These are phyloP conservation scores for Incumbomyces delicatus DNA, from an alignment of 2,329 filamentous ascomycete genomes.

Conservation along the genomic window DNA sequence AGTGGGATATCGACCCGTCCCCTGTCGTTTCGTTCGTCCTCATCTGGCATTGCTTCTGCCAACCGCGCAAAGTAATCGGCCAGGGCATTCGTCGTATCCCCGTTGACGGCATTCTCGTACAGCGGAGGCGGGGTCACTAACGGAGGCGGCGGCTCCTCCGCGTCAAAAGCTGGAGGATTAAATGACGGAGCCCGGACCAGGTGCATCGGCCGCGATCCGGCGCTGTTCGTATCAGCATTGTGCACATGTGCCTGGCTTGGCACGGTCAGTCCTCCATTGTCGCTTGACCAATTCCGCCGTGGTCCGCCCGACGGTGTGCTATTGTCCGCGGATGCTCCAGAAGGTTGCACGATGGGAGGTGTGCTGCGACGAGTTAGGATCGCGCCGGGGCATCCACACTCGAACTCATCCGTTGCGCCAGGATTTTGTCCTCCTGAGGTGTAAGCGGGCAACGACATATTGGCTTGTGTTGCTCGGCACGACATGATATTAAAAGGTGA, in stretches of 20 bases:
- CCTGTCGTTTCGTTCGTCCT: slow-evolving; percentile 38
- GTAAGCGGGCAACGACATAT: slow-evolving; percentile 77
- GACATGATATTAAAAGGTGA: slow-evolving; percentile 89
- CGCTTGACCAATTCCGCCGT: slow-evolving; percentile 30
- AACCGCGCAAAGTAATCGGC: slow-evolving; percentile 82
- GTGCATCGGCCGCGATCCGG: slow-evolving; percentile 64
- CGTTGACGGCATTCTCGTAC: slow-evolving; percentile 70
- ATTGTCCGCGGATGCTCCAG: slow-evolving; percentile 5
- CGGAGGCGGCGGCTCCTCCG: slow-evolving; percentile 64
- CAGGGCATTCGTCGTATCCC: slow-evolving; percentile 55
- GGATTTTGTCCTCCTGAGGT: slow-evolving; percentile 45
- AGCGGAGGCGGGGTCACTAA: slow-evolving; percentile 72
- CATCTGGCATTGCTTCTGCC: slow-evolving; percentile 58
- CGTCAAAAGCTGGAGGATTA: slow-evolving; percentile 78
- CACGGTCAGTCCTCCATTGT: slow-evolving; percentile 32
- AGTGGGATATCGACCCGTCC: slow-evolving; percentile 47
- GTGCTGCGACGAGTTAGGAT: slow-evolving; percentile 32
- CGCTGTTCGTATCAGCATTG: slow-evolving; percentile 33
- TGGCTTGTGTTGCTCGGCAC: slow-evolving; percentile 84
- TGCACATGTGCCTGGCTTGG: slow-evolving; percentile 42
- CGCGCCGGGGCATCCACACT: slow-evolving; percentile 59
- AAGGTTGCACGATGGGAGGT: slow-evolving; percentile 19
- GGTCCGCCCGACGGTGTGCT: slow-evolving; percentile 20
- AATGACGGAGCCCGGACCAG: slow-evolving; percentile 74
- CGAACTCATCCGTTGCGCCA: slow-evolving; percentile 47